These are phyloP conservation scores for Lizanozyma gosingica DNA, from an alignment of 1,139 yeast species.

Conservation along the genomic window DNA sequence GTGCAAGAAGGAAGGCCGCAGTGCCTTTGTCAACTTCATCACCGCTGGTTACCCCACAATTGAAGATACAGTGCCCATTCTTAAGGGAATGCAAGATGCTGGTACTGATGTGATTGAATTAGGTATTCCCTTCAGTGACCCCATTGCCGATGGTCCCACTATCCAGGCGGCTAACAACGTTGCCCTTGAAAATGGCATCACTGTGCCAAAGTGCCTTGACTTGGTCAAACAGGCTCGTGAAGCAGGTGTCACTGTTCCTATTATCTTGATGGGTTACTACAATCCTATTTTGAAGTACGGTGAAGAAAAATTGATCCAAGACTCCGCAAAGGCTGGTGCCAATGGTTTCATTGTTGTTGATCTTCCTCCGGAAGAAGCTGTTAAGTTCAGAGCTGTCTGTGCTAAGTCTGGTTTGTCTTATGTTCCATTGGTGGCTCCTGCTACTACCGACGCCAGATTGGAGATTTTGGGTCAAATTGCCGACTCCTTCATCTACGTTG, in stretches of 20 bases:
- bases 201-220: constrained; percentile 59
- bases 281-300: constrained; percentile 90
- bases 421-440: constrained; percentile 92
- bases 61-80: constrained; percentile 78
- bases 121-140: constrained; percentile 97
- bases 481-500: constrained; percentile 91
- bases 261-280: constrained; percentile 93
- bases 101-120: constrained; percentile 93
- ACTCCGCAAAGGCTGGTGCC: constrained; percentile 81
- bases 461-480: constrained; percentile 74
- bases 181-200: constrained; percentile 76
- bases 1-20: constrained; percentile 68
- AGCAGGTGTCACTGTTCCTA: constrained; percentile 80
- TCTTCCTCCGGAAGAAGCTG: constrained; percentile 96
- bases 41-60: constrained; percentile 92
- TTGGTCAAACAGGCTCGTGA: constrained; percentile 67
- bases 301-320: constrained; percentile 71
- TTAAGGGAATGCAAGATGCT: constrained; percentile 84
- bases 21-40: constrained; percentile 83
- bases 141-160: constrained; percentile 97
- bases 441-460: constrained; percentile 86
- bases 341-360: constrained; percentile 93
- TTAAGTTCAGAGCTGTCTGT: constrained; percentile 71
- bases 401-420: constrained; percentile 64
- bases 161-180: constrained; percentile 78